Evolutionary conservation across 371 early-diverging fungal genomes (phyloP).

Genomic region (Amoeboaphelidium occidentale): DNA sequence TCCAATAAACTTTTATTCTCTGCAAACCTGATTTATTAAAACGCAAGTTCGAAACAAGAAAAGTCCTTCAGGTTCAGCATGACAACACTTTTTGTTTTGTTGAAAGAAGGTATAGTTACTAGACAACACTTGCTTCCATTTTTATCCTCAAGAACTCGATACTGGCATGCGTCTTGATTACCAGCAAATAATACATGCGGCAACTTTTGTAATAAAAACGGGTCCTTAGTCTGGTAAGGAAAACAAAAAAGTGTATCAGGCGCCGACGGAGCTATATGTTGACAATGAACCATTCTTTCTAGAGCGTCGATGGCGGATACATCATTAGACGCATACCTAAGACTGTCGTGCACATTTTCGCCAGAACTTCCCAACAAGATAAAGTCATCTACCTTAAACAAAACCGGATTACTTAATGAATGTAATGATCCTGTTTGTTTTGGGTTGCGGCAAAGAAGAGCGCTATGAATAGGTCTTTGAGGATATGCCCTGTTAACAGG

Average conservation of each 20-base stretch:
- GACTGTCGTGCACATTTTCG: slow-evolving; percentile 62
- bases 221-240: neutral
- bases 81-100: neutral
- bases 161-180: neutral
- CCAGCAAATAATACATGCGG: neutral
- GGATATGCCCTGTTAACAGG: slow-evolving; percentile 52
- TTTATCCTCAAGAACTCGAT: neutral
- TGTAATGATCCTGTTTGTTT: slow-evolving; percentile 27
- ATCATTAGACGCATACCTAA: slow-evolving; percentile 17
- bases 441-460: slow-evolving; percentile 30
- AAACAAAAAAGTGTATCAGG: slow-evolving; percentile 64
- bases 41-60: no score
- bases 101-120: neutral
- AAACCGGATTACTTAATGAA: slow-evolving; percentile 51
- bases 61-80: neutral
- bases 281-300: slow-evolving; percentile 37
- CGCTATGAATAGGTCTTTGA: slow-evolving; percentile 51
- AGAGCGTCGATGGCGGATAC: slow-evolving; percentile 5
- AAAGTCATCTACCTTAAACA: slow-evolving; percentile 32
- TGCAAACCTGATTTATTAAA: neutral
- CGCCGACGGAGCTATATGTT: slow-evolving; percentile 65
- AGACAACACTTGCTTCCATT: neutral
- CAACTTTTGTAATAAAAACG: neutral
- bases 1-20: neutral
- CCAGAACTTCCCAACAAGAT: slow-evolving; percentile 56